Base-by-base conservation (phyloP, 164 flowering plant genomes). In the Akebia trifoliata region DNA sequence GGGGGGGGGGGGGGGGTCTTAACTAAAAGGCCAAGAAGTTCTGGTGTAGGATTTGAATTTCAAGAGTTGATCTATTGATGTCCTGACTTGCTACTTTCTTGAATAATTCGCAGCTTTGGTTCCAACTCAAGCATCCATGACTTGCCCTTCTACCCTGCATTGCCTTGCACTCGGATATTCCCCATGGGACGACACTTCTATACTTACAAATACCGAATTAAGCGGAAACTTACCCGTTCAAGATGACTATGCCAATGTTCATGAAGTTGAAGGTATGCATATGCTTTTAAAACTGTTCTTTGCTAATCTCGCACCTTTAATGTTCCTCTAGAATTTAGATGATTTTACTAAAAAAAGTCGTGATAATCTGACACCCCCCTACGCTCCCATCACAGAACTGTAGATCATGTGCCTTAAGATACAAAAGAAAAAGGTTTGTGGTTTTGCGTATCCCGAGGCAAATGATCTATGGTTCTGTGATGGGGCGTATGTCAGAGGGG, bases 151-250 rank as follows among this genome's bases (percentile, higher is more conserved):
- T 54, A 72, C 84, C 17, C 47, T 68, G 50, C 76, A 70, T 76
- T 31, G 76, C 50, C 60, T 73, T 68, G 66, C 71, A 44, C 69
- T 83, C 65, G 85, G 78, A 60, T 76, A 67, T 73, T 57, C 74
- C 45, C 60, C 66, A 24, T 83, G 86, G 89, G 83, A 83, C 57
- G 95, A 85, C n/a, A 39, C 77, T 54, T 73, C 86, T 24, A 8
- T 70, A 62, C 73, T 82, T 64, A 34, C 74, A 57, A 80, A 70
- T 61, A 28, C 80, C 45, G 50, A 76, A 45, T 60, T 78, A 50
- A 67, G 68, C 65, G 74, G 73, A 66, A 40, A 63, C 22, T 55
- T 70, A 34, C 73, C 69, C 48, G 65, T 79, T 25, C 86, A 73
- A 59, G 85, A 86, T 42, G 86, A 84, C 32, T 78, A 59, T 59